Base-by-base conservation (phyloP, 2,329 filamentous ascomycete species). In the Basipetospora chlamydospora region DNA sequence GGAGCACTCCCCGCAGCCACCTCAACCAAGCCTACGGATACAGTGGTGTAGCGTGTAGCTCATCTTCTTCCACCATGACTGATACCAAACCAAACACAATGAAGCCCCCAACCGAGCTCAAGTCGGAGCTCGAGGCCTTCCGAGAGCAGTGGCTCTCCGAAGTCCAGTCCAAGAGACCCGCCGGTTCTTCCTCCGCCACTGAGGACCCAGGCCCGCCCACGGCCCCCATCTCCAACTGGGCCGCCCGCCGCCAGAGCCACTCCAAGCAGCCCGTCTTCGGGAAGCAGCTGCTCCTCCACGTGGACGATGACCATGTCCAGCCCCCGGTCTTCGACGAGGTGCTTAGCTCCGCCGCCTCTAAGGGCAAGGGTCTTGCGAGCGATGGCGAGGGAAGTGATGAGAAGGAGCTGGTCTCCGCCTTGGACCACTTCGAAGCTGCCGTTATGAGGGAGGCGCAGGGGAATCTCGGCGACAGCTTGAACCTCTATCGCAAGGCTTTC, bases 401-500 rank as follows among this genome's bases (percentile, higher is more conserved):
- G 9, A 54, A 46, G 39, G 57, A 80, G 46, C 81, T 81, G 4
- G 63, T 65, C 16, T 82, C 87, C 9, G 90, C 90, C 1, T 59
- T 98, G 12, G 90, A 96, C 47, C 83, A 94, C 55, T 96, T 90
- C 49, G 90, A 96, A 54, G 75, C 73, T 52, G 90, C 88, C 3
- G 87, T 94, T 39, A 81, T 92, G 57, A 86, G 78, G 55, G 90
- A 98, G 58, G 72, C 69, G 0, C 73, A 81, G 47, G 90, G 90
- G 1, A 90, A 75, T 43, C 65, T 96, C 35, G 86, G 87, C 5
- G 88, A 96, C 43, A 96, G 88, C 52, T 55, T 98, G 38, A 75
- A 72, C 44, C 69, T 92, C 35, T 98, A 98, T 56, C 75, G 90
- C 32, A 86, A 80, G 55, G 90, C 90, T 1, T 96, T 93, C 55